A percentile compares a stretch with the other conserved stretches of the same genome.
These are phyloP conservation scores for Pyrus hybrid DNA, from an alignment of 331 rosid genomes.

Conservation along the genomic window DNA sequence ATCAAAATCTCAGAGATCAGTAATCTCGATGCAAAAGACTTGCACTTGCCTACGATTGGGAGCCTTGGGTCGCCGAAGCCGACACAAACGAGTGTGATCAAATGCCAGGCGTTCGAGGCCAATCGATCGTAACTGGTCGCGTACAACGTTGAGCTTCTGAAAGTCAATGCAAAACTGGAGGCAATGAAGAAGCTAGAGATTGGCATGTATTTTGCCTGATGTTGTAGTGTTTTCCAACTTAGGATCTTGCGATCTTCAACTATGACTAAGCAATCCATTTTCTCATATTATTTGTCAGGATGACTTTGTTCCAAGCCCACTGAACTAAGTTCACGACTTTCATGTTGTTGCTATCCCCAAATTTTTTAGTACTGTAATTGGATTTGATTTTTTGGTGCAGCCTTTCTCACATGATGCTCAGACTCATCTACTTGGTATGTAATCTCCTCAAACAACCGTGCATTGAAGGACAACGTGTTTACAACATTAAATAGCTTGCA, in stretches of 20 bases:
- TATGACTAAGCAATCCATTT: conserved; percentile 19
- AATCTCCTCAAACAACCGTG: conserved; percentile 91
- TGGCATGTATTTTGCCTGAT: background rate
- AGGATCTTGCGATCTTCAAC: conserved; percentile 18
- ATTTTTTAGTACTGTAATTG: conserved; percentile 30
- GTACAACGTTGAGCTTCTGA: too few relatives aligned
- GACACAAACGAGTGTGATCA: too few relatives aligned
- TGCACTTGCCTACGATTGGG: too few relatives aligned
- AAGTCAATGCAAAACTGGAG: too few relatives aligned
- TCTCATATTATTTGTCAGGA: conserved; percentile 58
- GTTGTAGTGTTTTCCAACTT: conserved; percentile 17
- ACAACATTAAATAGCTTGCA: conserved; percentile 42
- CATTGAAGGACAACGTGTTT: conserved; percentile 51
- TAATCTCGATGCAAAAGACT: too few relatives aligned
- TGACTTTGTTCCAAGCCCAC: conserved; percentile 54
- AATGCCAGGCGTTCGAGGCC: too few relatives aligned
- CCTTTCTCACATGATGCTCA: conserved; percentile 27
- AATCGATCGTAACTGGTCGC: too few relatives aligned
- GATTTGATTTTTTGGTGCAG: conserved; percentile 23
- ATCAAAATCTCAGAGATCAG: too few relatives aligned
- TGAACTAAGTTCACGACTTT: conserved; percentile 54
- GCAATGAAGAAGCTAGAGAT: too few relatives aligned
- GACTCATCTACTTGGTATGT: conserved; percentile 45
- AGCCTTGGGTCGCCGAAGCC: too few relatives aligned
- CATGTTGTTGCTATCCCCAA: conserved; percentile 39